Conservation (phyloP, 2,329 filamentous ascomycete species). For the Alternaria conjuncta region DNA sequence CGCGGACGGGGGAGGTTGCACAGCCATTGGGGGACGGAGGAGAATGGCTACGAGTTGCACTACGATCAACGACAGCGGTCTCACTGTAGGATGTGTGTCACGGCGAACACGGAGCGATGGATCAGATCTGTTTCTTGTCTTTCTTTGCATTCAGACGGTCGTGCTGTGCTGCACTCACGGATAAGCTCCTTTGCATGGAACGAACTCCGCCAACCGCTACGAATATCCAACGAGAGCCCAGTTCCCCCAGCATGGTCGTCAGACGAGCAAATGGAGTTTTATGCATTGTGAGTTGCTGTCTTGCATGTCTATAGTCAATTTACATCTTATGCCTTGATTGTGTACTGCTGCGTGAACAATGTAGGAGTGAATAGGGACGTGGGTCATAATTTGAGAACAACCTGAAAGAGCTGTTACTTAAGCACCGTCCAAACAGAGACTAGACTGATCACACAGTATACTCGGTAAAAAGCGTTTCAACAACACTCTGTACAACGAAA, state of each 20-base stretch:
- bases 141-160: slow-evolving; percentile 44
- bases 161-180: slow-evolving; percentile 33
- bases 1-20: slow-evolving; percentile 26
- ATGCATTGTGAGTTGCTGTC: slow-evolving; percentile 25
- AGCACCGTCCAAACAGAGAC: neutral
- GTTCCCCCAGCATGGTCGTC: slow-evolving; percentile 33
- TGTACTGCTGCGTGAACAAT: neutral
- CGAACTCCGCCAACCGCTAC: slow-evolving; percentile 25
- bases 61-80: slow-evolving; percentile 30
- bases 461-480: neutral
- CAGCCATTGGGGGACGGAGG: slow-evolving; percentile 23
- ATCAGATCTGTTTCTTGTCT: slow-evolving; percentile 44
- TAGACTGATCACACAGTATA: neutral
- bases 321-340: slow-evolving; percentile 7
- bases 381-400: neutral
- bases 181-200: slow-evolving; percentile 18
- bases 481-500: neutral
- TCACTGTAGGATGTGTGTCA: slow-evolving; percentile 41
- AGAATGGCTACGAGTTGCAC: slow-evolving; percentile 33
- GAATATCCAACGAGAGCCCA: slow-evolving; percentile 34
- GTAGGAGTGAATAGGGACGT: neutral
- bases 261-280: slow-evolving; percentile 46
- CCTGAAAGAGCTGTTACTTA: neutral
- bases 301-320: slow-evolving; percentile 28
- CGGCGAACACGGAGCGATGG: slow-evolving; percentile 46